Base-by-base conservation (phyloP, 306 rosid species). In the Crataegus laevigata region DNA sequence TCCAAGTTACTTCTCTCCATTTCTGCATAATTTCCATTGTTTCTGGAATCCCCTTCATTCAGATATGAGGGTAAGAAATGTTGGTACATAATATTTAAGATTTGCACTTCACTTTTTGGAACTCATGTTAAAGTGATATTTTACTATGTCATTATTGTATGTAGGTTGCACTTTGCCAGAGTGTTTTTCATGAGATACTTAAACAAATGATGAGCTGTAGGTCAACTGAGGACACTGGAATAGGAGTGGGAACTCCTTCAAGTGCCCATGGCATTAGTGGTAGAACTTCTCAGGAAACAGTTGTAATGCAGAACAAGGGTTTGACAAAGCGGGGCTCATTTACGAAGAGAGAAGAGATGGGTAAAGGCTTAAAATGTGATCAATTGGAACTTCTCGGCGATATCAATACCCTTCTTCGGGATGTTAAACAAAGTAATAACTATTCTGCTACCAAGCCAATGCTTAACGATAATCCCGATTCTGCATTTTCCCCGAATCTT, bases 41-140 rank as follows among this genome's bases (percentile, higher is more conserved):
- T 94, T 89, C 87, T 92, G 96, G 96, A 89, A 83, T 84, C 93
- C 97, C 70, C 90, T 90, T 30, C 89, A 94, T 82, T 88, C 96
- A 69, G 99, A 94, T 85, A 90, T 88, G 94, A 94, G 94, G 97
- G 96, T 91, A 91, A 70, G 28, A 59, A 64, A 76, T 55, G 70
- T 57, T 54, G 69, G 54, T 43, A 22, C 61, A 40, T 74, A 38
- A 63, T 25, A 54, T 75, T 75, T 54, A 70, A 52, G 60, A 66
- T 8, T 36, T 15, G 32, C 54, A 71, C 70, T 79, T 72, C 69
- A 50, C 51, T 54, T 79, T 75, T 62, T 71, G n/a, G 61, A 73
- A 86, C 55, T 68, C 71, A 61, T 32, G 14, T 62, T 62, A 78
- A 64, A 40, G 36, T 75, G 74, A 77, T 77, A 84, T 25, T 36